Conservation (phyloP, 108 stramenopile genomes). For the Pseudonitzschia delicatissima region DNA sequence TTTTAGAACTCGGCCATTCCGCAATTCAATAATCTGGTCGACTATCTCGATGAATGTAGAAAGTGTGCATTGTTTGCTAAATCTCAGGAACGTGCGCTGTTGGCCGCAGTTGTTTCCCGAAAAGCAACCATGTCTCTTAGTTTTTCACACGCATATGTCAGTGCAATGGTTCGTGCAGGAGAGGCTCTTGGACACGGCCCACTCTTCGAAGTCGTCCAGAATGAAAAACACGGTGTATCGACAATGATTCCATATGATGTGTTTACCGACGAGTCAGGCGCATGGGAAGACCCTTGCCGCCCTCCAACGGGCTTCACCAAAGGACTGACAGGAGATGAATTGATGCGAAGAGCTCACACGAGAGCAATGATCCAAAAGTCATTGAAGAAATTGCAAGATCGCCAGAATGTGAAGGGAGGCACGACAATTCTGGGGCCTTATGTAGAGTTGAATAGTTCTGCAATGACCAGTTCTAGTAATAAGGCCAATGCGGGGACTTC, state of each 20-base stretch:
- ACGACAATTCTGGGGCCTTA: conserved; percentile 71
- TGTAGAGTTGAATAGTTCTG: conserved; percentile 30
- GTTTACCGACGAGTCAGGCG: conserved; percentile 65
- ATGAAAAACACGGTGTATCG: conserved; percentile 62
- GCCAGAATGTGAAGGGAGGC: conserved; percentile 70
- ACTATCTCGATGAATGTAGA: conserved; percentile 66
- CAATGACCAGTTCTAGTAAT: conserved; percentile 1
- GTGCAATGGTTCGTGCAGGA: conserved; percentile 79
- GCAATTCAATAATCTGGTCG: conserved; percentile 46
- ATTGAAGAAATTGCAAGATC: conserved; percentile 78
- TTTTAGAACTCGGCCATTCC: conserved; percentile 43
- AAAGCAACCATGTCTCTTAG: conserved; percentile 70
- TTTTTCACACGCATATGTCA: conserved; percentile 81
- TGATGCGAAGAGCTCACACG: conserved; percentile 74
- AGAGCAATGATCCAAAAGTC: conserved; percentile 79
- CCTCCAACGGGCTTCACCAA: conserved; percentile 49
- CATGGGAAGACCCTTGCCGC: conserved; percentile 87
- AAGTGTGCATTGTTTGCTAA: conserved; percentile 60
- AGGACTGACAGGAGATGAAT: conserved; percentile 56
- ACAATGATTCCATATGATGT: conserved; percentile 83
- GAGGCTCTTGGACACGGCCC: conserved; percentile 80
- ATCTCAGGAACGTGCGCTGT: conserved; percentile 68
- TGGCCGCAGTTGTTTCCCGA: conserved; percentile 62
- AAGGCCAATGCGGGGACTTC: conserved; percentile 16
- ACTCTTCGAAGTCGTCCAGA: conserved; percentile 75